Evolutionary conservation across 306 rosid genomes (phyloP).

Genomic region (Vigna angularis): DNA sequence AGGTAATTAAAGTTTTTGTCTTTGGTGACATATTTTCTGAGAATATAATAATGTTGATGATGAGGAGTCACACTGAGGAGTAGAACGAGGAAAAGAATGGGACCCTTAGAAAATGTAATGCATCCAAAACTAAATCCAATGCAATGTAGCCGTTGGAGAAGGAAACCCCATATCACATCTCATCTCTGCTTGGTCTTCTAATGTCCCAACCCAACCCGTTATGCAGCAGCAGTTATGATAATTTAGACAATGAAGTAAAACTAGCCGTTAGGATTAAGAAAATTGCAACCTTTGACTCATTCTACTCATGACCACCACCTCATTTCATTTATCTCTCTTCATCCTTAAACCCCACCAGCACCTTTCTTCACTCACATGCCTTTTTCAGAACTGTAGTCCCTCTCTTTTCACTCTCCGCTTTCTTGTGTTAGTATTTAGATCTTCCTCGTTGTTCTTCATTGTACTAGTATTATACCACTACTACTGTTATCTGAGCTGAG

Average conservation of each 20-base stretch:
- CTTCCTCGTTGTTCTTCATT: conserved; percentile 2
- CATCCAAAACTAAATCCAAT: conserved; percentile 43
- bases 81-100: conserved; percentile 35
- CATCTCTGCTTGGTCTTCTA: conserved; percentile 37
- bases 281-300: conserved; percentile 58
- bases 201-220: conserved; percentile 64
- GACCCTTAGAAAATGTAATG: background rate
- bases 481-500: conserved; percentile 8
- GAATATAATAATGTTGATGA: conserved; percentile 3
- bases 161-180: conserved; percentile 23
- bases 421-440: conserved; percentile 14
- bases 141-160: conserved; percentile 69
- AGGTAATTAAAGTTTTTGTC: conserved; percentile 8
- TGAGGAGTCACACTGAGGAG: conserved; percentile 10
- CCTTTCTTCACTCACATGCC: conserved; percentile 47
- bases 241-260: conserved; percentile 46
- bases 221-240: conserved; percentile 39
- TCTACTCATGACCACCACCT: conserved; percentile 26
- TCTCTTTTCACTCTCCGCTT: conserved; percentile 13
- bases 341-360: conserved; percentile 39
- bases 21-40: background rate
- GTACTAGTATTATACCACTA: background rate
- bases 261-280: conserved; percentile 76
- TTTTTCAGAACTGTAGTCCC: conserved; percentile 30
- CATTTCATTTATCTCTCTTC: conserved; percentile 16